These are phyloP conservation scores for Aureobasidium sp. DNA, from an alignment of 2,329 filamentous ascomycete species.

Conservation along the genomic window DNA sequence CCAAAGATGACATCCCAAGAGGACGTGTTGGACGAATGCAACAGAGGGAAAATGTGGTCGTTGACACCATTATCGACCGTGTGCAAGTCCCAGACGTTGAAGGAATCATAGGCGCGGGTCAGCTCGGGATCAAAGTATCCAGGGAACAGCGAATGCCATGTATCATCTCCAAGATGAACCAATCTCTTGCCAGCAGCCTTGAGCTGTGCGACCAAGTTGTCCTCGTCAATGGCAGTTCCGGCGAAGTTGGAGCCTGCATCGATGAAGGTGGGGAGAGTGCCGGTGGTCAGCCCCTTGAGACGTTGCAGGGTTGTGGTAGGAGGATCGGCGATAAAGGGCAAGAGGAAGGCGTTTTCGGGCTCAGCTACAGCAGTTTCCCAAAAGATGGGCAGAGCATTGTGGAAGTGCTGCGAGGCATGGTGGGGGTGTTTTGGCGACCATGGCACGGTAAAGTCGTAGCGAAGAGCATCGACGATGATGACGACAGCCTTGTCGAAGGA, in stretches of 20 bases:
- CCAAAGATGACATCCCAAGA: slow-evolving; percentile 94
- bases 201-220: slow-evolving; percentile 64
- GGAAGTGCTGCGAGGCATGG: slow-evolving; percentile 58
- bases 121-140: slow-evolving; percentile 85
- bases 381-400: slow-evolving; percentile 80
- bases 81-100: slow-evolving; percentile 97
- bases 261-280: slow-evolving; percentile 88
- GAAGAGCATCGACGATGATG: slow-evolving; percentile 83
- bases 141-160: slow-evolving; percentile 89
- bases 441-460: slow-evolving; percentile 94
- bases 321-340: slow-evolving; percentile 94
- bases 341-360: slow-evolving; percentile 77
- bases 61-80: slow-evolving; percentile 94
- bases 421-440: slow-evolving; percentile 44
- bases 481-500: slow-evolving; percentile 88
- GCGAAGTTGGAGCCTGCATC: slow-evolving; percentile 94
- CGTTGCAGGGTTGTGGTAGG: slow-evolving; percentile 90
- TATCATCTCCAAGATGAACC: slow-evolving; percentile 95
- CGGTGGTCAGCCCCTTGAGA: slow-evolving; percentile 89
- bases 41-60: slow-evolving; percentile 79
- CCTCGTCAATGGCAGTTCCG: slow-evolving; percentile 90
- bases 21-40: slow-evolving; percentile 56
- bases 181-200: slow-evolving; percentile 63
- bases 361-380: slow-evolving; percentile 70
- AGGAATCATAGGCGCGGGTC: slow-evolving; percentile 86